phyloP scores from a whole-genome alignment of 129 eudicot genomes.

The Artemisia argyi region DNA sequence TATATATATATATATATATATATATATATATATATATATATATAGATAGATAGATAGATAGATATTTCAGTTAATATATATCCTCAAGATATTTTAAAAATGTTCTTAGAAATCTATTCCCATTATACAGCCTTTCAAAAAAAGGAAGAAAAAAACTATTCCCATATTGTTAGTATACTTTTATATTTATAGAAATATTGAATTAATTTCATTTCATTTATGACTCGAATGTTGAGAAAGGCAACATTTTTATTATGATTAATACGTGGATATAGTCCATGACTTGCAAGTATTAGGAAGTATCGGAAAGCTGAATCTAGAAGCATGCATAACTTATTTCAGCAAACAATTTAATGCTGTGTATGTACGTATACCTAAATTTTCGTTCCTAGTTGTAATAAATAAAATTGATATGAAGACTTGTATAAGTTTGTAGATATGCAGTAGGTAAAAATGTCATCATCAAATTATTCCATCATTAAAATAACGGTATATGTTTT shows the following conservation, averaged over 20 bases:
- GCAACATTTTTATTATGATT: background rate
- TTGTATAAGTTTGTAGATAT: background rate
- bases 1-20: too few species aligned
- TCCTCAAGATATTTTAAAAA: too few species aligned
- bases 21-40: too few species aligned
- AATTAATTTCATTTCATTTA: background rate
- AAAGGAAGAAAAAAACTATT: too few species aligned
- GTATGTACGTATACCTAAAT: background rate
- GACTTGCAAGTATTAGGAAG: background rate
- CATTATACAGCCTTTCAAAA: too few species aligned
- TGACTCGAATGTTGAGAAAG: background rate
- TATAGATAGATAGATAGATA: too few species aligned
- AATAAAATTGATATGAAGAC: background rate
- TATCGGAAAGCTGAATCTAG: background rate
- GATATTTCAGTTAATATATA: too few species aligned
- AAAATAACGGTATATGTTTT: slow-evolving; percentile 2
- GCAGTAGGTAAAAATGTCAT: slow-evolving; percentile 37
- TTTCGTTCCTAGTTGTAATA: background rate
- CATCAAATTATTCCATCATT: slow-evolving; percentile 32
- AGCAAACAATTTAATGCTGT: background rate
- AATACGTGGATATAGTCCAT: background rate
- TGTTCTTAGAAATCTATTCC: too few species aligned
- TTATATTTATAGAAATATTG: too few species aligned
- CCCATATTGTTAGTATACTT: too few species aligned
- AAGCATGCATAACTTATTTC: slow-evolving; percentile 3